Percentiles rank a stretch among this genome's conserved stretches.
Conservation (phyloP, 2,329 filamentous ascomycete genomes). For the Cercospora berteroae region DNA sequence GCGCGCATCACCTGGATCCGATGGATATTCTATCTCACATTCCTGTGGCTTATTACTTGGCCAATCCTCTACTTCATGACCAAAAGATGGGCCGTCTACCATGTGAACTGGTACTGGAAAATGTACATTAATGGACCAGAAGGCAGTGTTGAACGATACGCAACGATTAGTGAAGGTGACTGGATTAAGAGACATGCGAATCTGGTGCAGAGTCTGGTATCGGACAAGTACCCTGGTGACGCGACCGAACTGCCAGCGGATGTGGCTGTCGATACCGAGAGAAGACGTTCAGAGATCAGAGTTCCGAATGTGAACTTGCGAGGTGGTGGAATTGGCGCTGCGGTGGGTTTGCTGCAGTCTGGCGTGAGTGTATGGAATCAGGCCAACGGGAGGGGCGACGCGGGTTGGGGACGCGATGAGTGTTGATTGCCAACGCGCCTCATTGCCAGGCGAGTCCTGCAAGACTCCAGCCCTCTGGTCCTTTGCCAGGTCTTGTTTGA, state of each 20-base stretch:
- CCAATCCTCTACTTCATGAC: conserved; percentile 67
- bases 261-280: conserved; percentile 48
- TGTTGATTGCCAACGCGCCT: too few relatives aligned
- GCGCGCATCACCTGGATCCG: conserved; percentile 67
- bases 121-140: not conserved
- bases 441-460: too few relatives aligned
- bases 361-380: conserved; percentile 30
- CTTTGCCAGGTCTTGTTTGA: too few relatives aligned
- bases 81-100: conserved; percentile 64
- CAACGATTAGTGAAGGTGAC: conserved; percentile 50
- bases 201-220: conserved; percentile 58
- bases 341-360: conserved; percentile 29
- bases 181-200: conserved; percentile 64
- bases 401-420: conserved; percentile 28
- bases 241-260: conserved; percentile 30
- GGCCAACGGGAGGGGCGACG: conserved; percentile 20
- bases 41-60: conserved; percentile 70
- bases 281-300: conserved; percentile 14
- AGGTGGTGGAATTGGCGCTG: conserved; percentile 28
- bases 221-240: conserved; percentile 56
- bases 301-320: conserved; percentile 24
- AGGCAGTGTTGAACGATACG: conserved; percentile 47
- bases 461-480: too few relatives aligned
- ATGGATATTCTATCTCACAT: conserved; percentile 64
- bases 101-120: conserved; percentile 62